These are phyloP conservation scores for Endocalyx cinctus DNA, from an alignment of 2,329 filamentous ascomycete genomes.

Conservation along the genomic window DNA sequence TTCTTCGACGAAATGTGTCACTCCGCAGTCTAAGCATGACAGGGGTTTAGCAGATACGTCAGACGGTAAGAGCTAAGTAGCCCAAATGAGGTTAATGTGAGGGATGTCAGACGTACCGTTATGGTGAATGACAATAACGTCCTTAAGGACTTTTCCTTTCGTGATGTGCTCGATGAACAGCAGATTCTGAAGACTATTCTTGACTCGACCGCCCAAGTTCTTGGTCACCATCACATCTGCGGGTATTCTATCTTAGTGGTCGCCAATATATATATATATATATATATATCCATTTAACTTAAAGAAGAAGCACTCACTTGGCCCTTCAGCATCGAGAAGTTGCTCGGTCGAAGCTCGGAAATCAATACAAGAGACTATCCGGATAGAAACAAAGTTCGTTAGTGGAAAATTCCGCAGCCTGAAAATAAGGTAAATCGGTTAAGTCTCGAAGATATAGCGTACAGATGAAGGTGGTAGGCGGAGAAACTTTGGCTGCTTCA, in stretches of 20 bases:
- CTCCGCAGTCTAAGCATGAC: neutral
- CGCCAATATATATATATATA: neutral
- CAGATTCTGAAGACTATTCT: neutral
- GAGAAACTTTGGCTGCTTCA: no score
- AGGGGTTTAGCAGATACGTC: no score
- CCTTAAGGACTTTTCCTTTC: slow-evolving; percentile 1
- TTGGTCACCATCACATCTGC: neutral
- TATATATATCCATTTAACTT: neutral
- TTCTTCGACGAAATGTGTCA: neutral
- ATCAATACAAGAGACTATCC: slow-evolving; percentile 2
- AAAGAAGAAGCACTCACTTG: neutral
- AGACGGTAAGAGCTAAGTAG: no score
- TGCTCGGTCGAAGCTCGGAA: slow-evolving; percentile 1
- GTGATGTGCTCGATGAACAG: slow-evolving; percentile 1
- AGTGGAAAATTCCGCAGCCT: neutral
- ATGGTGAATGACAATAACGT: slow-evolving; percentile 1
- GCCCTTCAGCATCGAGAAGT: slow-evolving; percentile 1
- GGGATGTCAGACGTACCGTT: neutral
- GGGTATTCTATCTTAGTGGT: neutral
- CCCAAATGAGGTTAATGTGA: no score
- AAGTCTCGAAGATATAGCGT: neutral
- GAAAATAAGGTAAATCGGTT: neutral
- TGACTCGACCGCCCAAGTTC: slow-evolving; percentile 1
- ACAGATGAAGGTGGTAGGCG: neutral
- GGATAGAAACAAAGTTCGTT: no score